Base-by-base conservation (phyloP, 2,329 filamentous ascomycete species). In the Fusarium drepaniforme region DNA sequence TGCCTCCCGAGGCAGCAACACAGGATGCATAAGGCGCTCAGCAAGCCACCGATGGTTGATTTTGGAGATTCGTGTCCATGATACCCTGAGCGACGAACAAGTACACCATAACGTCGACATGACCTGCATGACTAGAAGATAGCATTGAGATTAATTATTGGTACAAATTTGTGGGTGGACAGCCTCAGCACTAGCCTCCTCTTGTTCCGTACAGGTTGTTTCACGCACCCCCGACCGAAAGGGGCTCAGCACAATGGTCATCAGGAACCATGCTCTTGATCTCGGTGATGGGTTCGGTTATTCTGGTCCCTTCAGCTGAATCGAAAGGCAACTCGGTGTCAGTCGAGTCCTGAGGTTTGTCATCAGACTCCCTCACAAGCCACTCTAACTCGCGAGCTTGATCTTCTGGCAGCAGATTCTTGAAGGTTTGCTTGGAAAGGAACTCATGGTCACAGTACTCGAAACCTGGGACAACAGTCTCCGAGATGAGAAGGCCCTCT, bases 381-480 rank as follows among this genome's bases (percentile, higher is more conserved):
- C 85, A 88, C 2, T 78, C 78, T 76, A 93, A 77, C 76, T 88
- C 85, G 69, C 83, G 78, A 2, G 84, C 85, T 75, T 88, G 85
- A 33, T 89, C 85, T 25, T 85, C 78, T 0, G 86, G 86, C 2
- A 93, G 80, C 35, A 93, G 74, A n/a, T 86, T 82, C 46, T 82
- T 79, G 73, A 93, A 83, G 15, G 84, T 83, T 57, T 88, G 84
- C 16, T 79, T 80, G 7, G 84, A 86, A 76, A 94, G 84, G 76
- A 94, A 94, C 78, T 93, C 90, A 80, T 93, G 91, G 80, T 93
- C 91, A 67, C 84, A 85, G 75, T 86, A 93, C 77, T 93, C 91
- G 77, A 93, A 93, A 0, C 92, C 92, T 0, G 92, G 91, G 9
- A 93, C 86, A 2, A 93, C 91, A 0, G 90, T 92, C 84, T 94